Percentiles rank a stretch among this genome's conserved stretches.
Conservation (phyloP, 1,139 yeast species). For the Diutina rugosa region DNA sequence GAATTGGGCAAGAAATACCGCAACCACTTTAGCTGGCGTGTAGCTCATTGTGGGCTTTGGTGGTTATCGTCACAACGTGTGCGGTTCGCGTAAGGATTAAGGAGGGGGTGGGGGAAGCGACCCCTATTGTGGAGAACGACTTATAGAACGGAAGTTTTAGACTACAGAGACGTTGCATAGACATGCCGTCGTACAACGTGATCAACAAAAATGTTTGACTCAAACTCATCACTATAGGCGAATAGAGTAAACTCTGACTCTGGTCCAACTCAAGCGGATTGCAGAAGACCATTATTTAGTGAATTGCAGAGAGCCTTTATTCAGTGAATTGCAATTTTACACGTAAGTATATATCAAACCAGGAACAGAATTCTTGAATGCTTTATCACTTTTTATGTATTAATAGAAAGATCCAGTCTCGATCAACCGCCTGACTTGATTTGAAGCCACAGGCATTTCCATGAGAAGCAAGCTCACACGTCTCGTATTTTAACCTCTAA, state of each 20-base stretch:
- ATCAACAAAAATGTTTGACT: too few species aligned
- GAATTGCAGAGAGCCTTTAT: too few species aligned
- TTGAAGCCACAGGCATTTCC: neutral
- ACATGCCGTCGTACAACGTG: too few species aligned
- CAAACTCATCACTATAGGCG: too few species aligned
- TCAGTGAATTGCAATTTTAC: too few species aligned
- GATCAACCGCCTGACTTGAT: neutral
- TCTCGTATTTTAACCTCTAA: conserved; percentile 29
- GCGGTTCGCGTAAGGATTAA: neutral
- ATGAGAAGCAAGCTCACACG: neutral
- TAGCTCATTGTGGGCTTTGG: neutral
- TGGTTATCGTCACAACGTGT: neutral
- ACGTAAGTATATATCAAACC: too few species aligned
- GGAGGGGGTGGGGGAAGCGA: neutral
- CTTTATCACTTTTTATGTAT: neutral
- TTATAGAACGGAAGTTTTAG: too few species aligned
- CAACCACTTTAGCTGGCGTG: neutral
- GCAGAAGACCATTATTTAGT: too few species aligned
- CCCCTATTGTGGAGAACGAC: neutral
- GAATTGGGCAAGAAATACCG: conserved; percentile 45
- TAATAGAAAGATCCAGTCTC: neutral
- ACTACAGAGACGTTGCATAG: too few species aligned
- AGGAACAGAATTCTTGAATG: too few species aligned
- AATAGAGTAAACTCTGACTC: too few species aligned
- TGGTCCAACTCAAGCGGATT: too few species aligned